phyloP scores from a whole-genome alignment of 805 yeast species.

The Candida parachauliodes region DNA sequence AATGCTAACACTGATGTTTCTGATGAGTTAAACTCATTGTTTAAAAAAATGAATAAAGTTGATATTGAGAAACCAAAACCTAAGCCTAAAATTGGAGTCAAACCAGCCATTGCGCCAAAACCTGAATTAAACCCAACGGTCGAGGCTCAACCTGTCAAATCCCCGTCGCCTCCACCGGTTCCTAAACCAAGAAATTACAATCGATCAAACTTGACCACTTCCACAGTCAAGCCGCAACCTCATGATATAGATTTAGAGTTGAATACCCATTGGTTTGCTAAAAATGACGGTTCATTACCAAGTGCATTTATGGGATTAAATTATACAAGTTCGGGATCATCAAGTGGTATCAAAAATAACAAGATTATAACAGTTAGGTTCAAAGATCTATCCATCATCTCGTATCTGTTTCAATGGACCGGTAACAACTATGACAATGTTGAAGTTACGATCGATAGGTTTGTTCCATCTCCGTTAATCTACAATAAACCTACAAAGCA shows the following conservation, averaged over 20 bases:
- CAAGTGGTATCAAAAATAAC: conserved; percentile 11
- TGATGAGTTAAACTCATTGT: conserved; percentile 7
- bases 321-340: conserved; percentile 20
- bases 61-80: conserved; percentile 7
- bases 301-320: conserved; percentile 32
- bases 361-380: conserved; percentile 36
- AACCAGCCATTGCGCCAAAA: conserved; percentile 4
- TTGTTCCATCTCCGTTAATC: conserved; percentile 42
- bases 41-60: conserved; percentile 7
- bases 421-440: conserved; percentile 19
- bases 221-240: conserved; percentile 15
- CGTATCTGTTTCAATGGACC: conserved; percentile 39
- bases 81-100: conserved; percentile 13
- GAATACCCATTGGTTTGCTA: conserved; percentile 45
- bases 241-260: conserved; percentile 44
- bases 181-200: conserved; percentile 8
- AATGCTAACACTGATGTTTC: conserved; percentile 3
- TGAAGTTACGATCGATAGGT: conserved; percentile 25
- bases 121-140: too few relatives aligned
- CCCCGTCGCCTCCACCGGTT: conserved; percentile 9
- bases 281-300: conserved; percentile 34
- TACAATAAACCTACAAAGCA: conserved; percentile 25
- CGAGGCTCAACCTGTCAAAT: conserved; percentile 6
- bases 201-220: conserved; percentile 23
- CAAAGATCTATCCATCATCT: conserved; percentile 38